Base-by-base conservation (phyloP, 2,329 filamentous ascomycete genomes). In the Botrytis medusae region DNA sequence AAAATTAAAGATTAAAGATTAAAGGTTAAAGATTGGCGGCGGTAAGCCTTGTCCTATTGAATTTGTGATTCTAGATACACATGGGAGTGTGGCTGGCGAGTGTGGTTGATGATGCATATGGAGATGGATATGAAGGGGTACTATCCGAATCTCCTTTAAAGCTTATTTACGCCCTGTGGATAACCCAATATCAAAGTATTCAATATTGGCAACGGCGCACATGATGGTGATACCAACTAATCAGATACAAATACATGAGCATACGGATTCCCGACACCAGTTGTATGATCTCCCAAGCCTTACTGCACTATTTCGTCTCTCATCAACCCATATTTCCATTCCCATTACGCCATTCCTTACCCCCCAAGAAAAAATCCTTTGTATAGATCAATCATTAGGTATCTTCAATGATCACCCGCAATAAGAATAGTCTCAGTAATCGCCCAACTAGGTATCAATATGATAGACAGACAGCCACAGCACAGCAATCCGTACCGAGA, bases 11-110 rank as follows among this genome's bases (percentile, higher is more conserved):
- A 34, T 5, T 34, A 34, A 34, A 34, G 5, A 34, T 34, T 34
- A 8, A 37, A 7, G 9, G 9, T 37, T 37, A 8, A 8, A 37
- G 37, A 22, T 51, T n/a, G 29, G 32, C 64, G 46, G 64, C 44
- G 64, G 44, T 22, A 68, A 68, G 64, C 64, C 46, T 69, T 69
- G 32, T 57, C 37, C 51, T 57, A 57, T 57, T 4, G 14, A 32
- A 57, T 57, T 29, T 9, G 51, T 57, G 51, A 57, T 18, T 57
- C n/a, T 18, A 3, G 14, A 18, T 57, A 37, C 37, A 8, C 9
- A 57, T 57, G 25, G 25, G 5, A 16, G 22, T 54, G 48, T 54
- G 25, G 48, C 48, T 54, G 48, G 48, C n/a, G 25, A n/a, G 51
- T 57, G 2, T 18, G 18, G 51, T 14, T 32, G 3, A 54, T 16